Evolutionary conservation across 2,329 filamentous ascomycete genomes (phyloP), one percentile per base, ranked within the genome.

Genomic region (Parasarocladium wereldwijsianum): DNA sequence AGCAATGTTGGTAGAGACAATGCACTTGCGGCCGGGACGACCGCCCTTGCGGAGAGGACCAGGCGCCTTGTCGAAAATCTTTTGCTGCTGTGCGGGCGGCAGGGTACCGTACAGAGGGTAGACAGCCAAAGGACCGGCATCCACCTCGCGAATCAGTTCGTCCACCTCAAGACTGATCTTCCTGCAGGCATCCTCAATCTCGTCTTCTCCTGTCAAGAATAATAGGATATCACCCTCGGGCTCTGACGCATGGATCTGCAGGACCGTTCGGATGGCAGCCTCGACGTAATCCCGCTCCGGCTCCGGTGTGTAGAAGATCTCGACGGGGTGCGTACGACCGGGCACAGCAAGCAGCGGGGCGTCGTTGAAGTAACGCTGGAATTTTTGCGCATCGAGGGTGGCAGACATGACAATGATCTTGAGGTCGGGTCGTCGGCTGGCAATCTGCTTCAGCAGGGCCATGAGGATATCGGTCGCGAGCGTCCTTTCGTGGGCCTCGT

Each of bases 391-490:
- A 57, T 98, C 90, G 32, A 98, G 70, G 8, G 90, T 98, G 36
- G 90, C 90, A 49, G 87, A 96, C 76, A 96, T 98, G 66, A 98
- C 90, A 48, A 98, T 90, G 47, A 98, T 82, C 63, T 98, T 98
- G 46, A 98, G 65, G 52, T 98, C 90, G 4, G 82, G 70, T 35
- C 90, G 70, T 44, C 85, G 73, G 43, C 66, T 56, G 19, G 86
- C 75, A 24, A 96, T 77, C 49, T 93, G 82, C 61, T 98, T 98
- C 36, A 98, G 62, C 35, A 98, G 66, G 33, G 86, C 90, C 81
- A 98, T 96, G 34, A 98, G 65, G 38, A 98, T 90, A 63, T 98
- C 90, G 7, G 92, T 98, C 14, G 87, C 84, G 37, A 98, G 76
- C 0, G 90, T 98, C 52, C 92, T 75, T 58, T 98, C 90, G 73